phyloP scores from a whole-genome alignment of 2,329 filamentous ascomycete species.

The Botrytis hyacinthi region DNA sequence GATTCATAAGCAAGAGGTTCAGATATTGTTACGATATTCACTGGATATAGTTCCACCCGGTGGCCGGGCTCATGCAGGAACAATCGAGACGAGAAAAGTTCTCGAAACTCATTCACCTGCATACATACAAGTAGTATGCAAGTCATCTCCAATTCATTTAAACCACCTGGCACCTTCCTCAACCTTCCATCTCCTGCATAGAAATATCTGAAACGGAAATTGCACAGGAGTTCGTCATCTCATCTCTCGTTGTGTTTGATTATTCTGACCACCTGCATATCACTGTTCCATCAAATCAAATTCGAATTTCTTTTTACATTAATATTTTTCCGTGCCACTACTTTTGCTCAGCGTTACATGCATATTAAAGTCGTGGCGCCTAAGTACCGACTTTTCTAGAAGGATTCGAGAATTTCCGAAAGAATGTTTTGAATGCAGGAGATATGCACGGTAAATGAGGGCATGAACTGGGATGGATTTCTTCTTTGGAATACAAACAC shows the following conservation, averaged over 20 bases:
- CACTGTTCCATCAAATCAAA: not conserved
- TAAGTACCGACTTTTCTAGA: conserved; percentile 18
- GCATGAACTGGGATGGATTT: not conserved
- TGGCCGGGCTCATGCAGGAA: conserved; percentile 13
- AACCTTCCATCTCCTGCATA: conserved; percentile 22
- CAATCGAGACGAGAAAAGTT: conserved; percentile 6
- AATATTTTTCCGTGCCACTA: not conserved
- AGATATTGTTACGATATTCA: not conserved
- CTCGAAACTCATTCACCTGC: not conserved
- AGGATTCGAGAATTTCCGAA: conserved; percentile 19
- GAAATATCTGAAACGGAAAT: conserved; percentile 26
- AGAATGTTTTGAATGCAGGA: conserved; percentile 5
- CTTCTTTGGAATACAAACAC: not conserved
- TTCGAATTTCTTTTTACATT: not conserved
- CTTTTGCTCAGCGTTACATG: conserved; percentile 9
- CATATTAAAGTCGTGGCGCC: not conserved
- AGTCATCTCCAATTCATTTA: conserved; percentile 27
- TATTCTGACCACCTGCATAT: not conserved
- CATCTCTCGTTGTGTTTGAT: not conserved
- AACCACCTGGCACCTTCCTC: conserved; percentile 14
- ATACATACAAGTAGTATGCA: conserved; percentile 28
- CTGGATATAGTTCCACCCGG: not conserved
- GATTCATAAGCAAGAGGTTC: not conserved
- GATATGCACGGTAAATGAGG: conserved; percentile 6
- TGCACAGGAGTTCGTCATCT: not conserved